Conservation (phyloP, 1,284 basidiomycete genomes). For the Puccinia coronata region DNA sequence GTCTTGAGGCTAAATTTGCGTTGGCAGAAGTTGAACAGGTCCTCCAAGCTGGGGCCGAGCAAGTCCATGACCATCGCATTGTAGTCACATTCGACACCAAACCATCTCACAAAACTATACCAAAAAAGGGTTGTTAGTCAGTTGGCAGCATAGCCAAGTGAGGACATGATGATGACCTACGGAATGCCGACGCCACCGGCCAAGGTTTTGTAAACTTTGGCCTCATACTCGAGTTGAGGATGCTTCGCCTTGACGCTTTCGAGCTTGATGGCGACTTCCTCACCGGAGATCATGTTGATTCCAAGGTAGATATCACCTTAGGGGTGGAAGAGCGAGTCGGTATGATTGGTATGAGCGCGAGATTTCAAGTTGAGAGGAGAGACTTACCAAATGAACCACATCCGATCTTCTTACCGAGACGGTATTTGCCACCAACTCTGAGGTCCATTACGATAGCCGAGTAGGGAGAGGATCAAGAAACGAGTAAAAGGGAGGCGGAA, state of each 20-base stretch:
- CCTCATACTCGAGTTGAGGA: slow-evolving; percentile 59
- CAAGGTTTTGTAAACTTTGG: slow-evolving; percentile 70
- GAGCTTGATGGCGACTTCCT: slow-evolving; percentile 99
- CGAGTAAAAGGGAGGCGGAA: background rate
- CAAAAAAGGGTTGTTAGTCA: background rate
- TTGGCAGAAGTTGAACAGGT: slow-evolving; percentile 89
- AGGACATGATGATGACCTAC: slow-evolving; percentile 67
- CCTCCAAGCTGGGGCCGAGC: slow-evolving; percentile 93
- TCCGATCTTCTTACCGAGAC: slow-evolving; percentile 19
- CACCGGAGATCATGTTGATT: slow-evolving; percentile 67
- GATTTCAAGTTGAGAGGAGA: background rate
- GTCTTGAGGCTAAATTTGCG: slow-evolving; percentile 98
- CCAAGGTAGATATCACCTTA: slow-evolving; percentile 25
- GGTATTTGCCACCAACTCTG: slow-evolving; percentile 11
- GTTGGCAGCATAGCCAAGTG: background rate
- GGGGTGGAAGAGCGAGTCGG: background rate
- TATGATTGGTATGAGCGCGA: too few relatives aligned
- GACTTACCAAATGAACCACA: slow-evolving; percentile 24
- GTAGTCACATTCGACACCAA: slow-evolving; percentile 98
- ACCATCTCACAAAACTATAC: slow-evolving; percentile 68
- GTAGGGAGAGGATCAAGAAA: background rate
- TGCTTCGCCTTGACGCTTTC: slow-evolving; percentile 67
- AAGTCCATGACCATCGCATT: slow-evolving; percentile 99
- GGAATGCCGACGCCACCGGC: slow-evolving; percentile 99
- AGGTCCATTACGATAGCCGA: slow-evolving; percentile 1